Base-by-base conservation (phyloP, 2,329 filamentous ascomycete genomes). In the Cyclaneusma minus region DNA sequence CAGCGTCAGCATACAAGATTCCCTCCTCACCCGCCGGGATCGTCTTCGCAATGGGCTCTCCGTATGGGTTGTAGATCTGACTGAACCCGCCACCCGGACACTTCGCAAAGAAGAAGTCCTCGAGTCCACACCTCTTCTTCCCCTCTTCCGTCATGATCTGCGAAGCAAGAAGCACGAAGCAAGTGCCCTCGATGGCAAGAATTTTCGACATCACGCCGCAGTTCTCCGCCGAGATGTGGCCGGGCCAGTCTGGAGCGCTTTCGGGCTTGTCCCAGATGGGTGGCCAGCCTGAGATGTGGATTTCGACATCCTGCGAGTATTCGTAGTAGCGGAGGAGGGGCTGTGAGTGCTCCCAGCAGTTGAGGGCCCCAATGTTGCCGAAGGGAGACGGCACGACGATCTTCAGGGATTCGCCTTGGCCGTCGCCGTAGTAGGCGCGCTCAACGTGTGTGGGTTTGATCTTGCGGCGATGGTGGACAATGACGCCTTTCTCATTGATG, bases 371-470 rank as follows among this genome's bases (percentile, higher is more conserved):
- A 15, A 35, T 16, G n/a, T 27, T 28, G 7, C 27, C 25, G 13
- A 26, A 25, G 2, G 25, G 19, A 16, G 25, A 28, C 13, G 18
- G 11, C 11, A 28, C 29, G 7, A 31, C 29, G 4, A 9, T 24
- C 13, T 21, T 24, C 18, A 31, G 21, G 4, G 22, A 27, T 6
- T 28, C 21, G 7, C 15, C 25, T 14, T 28, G 25, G 11, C 25
- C 29, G 9, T 31, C 29, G 11, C 29, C 29, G 20, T 21, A 31
- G 12, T 22, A 16, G 3, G 25, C 14, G n/a, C 56, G 50, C 39
- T 62, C 58, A 20, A 61, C 45, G 30, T 62, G 56, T 1, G 58
- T 62, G 1, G 58, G 58, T 49, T 62, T 62, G 39, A 61, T 60
- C 43, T 62, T 62, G 23, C 58, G 54, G 16, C 58, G 51, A 35